Evolutionary conservation across 2,329 filamentous ascomycete genomes (phyloP), one percentile per base, ranked within the genome.

Genomic region (Botrytis squamosa): DNA sequence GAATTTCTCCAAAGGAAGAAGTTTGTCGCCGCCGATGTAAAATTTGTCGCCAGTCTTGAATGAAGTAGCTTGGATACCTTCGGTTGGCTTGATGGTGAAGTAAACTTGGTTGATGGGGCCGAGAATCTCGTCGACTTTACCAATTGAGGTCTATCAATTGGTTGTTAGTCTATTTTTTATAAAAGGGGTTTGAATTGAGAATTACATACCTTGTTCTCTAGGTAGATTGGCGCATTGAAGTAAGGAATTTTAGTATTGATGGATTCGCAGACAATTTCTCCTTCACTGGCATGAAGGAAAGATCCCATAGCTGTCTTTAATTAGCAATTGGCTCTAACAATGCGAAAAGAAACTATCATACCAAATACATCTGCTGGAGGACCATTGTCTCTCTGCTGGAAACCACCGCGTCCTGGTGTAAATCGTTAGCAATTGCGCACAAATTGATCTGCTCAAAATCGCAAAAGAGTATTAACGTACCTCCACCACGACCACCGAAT

Each of bases 41-140:
- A 99, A 97, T 86, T 97, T 97, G 88, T 98, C 96, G 82, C 96
- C 96, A 76, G 91, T 85, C 87, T 98, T 97, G 91, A 98, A 99
- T 59, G 93, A 96, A 74, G 91, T 90, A 76, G 96, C 94, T 84
- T 97, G 93, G 83, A 99, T 98, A 80, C 96, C 96, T 83, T 98
- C 95, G 82, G 94, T 91, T 72, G 95, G 95, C 86, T 98, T 98
- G 84, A 99, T 92, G 81, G 95, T 98, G 88, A 99, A 99, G 87
- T 92, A 97, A 81, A 98, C 93, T 85, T 98, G 92, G 88, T 97
- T 98, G 84, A 99, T 93, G 77, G 96, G 95, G 74, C 96, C 96
- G 79, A 99, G 91, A 78, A 99, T 93, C 86, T 99, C 96, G 85
- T 99, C 96, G 82, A 99, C 93, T 86, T 98, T 98, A 84, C 96